phyloP scores from a whole-genome alignment of 306 rosid genomes.

The Lotus japonicus region DNA sequence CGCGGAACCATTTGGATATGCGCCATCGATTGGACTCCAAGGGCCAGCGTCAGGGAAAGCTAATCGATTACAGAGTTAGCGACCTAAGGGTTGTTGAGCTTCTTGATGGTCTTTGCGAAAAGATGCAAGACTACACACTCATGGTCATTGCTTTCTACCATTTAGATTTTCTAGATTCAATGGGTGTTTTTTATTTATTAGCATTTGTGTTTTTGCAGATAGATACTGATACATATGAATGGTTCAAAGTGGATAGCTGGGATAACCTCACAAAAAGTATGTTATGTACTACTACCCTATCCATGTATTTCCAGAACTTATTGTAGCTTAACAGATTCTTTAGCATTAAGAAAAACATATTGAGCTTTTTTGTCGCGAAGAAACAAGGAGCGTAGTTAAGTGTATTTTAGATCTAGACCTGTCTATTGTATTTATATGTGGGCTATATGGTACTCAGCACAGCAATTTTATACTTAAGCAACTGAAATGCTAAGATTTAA shows the following conservation, averaged over 20 bases:
- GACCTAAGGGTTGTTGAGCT: constrained; percentile 91
- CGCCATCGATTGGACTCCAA: constrained; percentile 92
- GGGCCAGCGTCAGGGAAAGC: constrained; percentile 88
- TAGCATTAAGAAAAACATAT: not conserved
- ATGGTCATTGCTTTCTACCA: constrained; percentile 36
- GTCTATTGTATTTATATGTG: constrained; percentile 9
- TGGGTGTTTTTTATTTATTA: constrained; percentile 1
- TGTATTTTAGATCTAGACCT: not conserved
- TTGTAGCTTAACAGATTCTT: not conserved
- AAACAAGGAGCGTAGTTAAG: not conserved
- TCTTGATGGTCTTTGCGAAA: constrained; percentile 87
- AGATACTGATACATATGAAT: constrained; percentile 34
- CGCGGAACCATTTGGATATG: constrained; percentile 97
- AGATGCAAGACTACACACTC: constrained; percentile 91
- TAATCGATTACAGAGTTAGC: constrained; percentile 91
- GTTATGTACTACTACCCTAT: constrained; percentile 28
- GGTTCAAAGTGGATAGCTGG: constrained; percentile 84
- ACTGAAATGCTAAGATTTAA: not conserved
- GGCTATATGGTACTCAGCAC: not conserved
- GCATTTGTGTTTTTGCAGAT: constrained; percentile 40
- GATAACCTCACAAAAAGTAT: constrained; percentile 61
- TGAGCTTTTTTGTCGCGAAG: constrained; percentile 14
- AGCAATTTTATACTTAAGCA: not conserved
- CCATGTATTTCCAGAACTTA: not conserved
- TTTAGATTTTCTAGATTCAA: not conserved